Conservation (phyloP, 805 yeast species). For the Pichia cephalocereana region DNA sequence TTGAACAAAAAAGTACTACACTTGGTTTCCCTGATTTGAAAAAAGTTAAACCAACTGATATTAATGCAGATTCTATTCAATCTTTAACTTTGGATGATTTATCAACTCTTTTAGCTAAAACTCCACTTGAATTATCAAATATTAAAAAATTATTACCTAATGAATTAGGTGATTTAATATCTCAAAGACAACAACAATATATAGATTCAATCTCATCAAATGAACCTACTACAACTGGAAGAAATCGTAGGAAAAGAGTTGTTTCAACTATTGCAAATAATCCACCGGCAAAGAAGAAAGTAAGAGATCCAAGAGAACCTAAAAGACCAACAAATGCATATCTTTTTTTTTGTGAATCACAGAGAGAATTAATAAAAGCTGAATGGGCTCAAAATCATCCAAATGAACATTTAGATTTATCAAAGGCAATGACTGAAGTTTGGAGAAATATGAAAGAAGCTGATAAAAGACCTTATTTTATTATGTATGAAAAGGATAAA, state of each 20-base stretch:
- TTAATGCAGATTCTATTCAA: conserved; percentile 22
- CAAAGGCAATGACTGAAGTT: conserved; percentile 71
- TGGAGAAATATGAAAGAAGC: conserved; percentile 73
- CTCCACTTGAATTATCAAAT: conserved; percentile 19
- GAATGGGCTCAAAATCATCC: conserved; percentile 44
- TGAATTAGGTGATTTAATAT: conserved; percentile 5
- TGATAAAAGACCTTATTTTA: conserved; percentile 63
- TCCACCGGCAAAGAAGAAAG: conserved; percentile 22
- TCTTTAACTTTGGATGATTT: conserved; percentile 20
- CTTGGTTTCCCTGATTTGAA: conserved; percentile 19
- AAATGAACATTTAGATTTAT: conserved; percentile 52
- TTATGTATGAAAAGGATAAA: conserved; percentile 70
- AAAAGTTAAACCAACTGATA: conserved; percentile 16
- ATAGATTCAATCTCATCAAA: not conserved
- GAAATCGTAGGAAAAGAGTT: conserved; percentile 11
- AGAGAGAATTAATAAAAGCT: conserved; percentile 61
- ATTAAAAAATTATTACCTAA: conserved; percentile 5
- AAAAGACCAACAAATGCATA: conserved; percentile 89
- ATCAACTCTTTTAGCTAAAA: conserved; percentile 18
- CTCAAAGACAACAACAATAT: conserved; percentile 7
- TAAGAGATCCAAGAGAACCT: conserved; percentile 78
- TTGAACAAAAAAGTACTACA: conserved; percentile 47
- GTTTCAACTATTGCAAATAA: conserved; percentile 11
- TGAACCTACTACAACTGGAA: not conserved
- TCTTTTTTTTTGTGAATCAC: conserved; percentile 76